Percentiles rank a stretch among this genome's conserved stretches.
These are phyloP conservation scores for Naganishia randhawae DNA, from an alignment of 768 basidiomycete genomes.

Conservation along the genomic window DNA sequence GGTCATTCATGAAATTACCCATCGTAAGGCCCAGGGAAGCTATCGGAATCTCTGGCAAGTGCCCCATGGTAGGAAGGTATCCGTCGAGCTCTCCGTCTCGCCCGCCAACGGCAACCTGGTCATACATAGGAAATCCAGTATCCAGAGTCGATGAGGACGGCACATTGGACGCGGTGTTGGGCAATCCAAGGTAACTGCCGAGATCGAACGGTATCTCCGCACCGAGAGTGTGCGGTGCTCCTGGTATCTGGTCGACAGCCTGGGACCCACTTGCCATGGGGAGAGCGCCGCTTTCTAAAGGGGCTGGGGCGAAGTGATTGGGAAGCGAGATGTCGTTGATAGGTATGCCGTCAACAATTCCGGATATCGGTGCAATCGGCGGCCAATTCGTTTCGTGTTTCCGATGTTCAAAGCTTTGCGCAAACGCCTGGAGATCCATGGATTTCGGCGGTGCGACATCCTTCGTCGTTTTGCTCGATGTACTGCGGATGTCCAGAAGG, in stretches of 20 bases:
- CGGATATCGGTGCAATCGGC: constrained; percentile 6
- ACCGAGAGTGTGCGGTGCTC: not conserved
- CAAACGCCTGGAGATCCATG: constrained; percentile 18
- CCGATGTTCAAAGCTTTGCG: constrained; percentile 13
- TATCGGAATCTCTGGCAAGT: constrained; percentile 5
- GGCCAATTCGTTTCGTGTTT: constrained; percentile 22
- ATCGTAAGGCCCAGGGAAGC: constrained; percentile 10
- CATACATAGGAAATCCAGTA: not conserved
- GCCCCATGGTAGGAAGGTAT: not conserved
- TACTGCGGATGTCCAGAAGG: constrained; percentile 30
- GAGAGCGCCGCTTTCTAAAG: not conserved
- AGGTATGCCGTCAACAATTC: not conserved
- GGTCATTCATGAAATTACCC: constrained; percentile 15
- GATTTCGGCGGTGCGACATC: constrained; percentile 7
- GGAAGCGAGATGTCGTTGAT: not conserved
- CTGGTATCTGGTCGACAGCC: not conserved
- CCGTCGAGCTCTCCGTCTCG: not conserved
- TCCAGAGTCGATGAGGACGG: not conserved
- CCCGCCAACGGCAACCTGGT: not conserved
- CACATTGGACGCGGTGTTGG: not conserved
- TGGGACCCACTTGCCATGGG: not conserved
- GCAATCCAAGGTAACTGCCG: not conserved
- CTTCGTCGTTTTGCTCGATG: constrained; percentile 6
- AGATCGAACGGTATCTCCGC: constrained; percentile 3
- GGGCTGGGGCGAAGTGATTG: not conserved